Conservation (phyloP, 2,329 filamentous ascomycete genomes). For the Fonsecaea erecta region DNA sequence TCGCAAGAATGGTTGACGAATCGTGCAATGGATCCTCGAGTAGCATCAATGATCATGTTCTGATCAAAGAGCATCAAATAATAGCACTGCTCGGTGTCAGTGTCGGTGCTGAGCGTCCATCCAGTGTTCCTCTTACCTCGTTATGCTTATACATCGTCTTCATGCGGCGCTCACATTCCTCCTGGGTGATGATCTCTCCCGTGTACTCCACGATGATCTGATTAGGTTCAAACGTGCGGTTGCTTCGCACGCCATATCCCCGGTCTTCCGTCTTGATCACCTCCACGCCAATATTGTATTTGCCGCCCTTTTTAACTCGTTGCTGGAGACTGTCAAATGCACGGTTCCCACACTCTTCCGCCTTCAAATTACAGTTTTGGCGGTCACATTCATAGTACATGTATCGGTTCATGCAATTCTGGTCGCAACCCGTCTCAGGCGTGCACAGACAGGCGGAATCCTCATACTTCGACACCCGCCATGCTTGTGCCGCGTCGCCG, state of each 20-base stretch:
- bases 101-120: not conserved
- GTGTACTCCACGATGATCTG: constrained; percentile 99
- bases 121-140: constrained; percentile 64
- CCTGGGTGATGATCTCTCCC: constrained; percentile 94
- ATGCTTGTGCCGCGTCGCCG: constrained; percentile 77
- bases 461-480: constrained; percentile 77
- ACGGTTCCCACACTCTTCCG: constrained; percentile 79
- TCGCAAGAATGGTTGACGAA: constrained; percentile 98
- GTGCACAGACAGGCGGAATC: constrained; percentile 80
- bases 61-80: constrained; percentile 99
- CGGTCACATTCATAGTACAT: constrained; percentile 98
- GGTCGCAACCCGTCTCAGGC: constrained; percentile 78
- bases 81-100: constrained; percentile 69
- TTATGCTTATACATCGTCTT: constrained; percentile 92
- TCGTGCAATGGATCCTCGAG: constrained; percentile 86
- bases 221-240: constrained; percentile 81
- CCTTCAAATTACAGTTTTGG: constrained; percentile 80
- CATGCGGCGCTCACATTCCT: constrained; percentile 92
- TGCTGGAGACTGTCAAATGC: constrained; percentile 80
- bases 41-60: constrained; percentile 95
- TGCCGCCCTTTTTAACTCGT: constrained; percentile 76
- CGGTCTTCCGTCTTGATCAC: constrained; percentile 88
- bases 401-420: constrained; percentile 89
- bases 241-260: constrained; percentile 89
- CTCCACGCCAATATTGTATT: constrained; percentile 91